Percentiles rank a stretch among this genome's conserved stretches.
phyloP scores from a whole-genome alignment of 73 alveolate species.

The Uronychia setigera region DNA sequence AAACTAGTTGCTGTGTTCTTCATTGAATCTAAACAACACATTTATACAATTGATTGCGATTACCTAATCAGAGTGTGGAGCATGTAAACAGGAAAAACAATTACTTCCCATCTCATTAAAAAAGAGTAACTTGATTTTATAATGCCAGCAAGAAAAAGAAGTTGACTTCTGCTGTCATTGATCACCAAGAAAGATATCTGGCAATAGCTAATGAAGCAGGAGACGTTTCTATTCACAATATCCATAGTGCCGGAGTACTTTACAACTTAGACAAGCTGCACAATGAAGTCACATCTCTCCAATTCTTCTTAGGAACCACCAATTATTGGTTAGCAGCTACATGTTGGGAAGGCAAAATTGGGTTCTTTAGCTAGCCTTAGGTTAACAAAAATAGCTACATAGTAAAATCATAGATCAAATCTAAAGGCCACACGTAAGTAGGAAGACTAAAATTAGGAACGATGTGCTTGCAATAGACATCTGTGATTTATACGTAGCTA shows the following conservation, averaged over 20 bases:
- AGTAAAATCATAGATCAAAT: not conserved
- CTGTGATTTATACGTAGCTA: slow-evolving; percentile 43
- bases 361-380: slow-evolving; percentile 28
- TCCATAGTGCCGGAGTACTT: slow-evolving; percentile 48
- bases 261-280: slow-evolving; percentile 30
- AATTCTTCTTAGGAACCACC: slow-evolving; percentile 37
- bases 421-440: slow-evolving; percentile 32
- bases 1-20: slow-evolving; percentile 44
- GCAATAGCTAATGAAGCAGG: slow-evolving; percentile 65
- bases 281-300: slow-evolving; percentile 32
- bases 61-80: slow-evolving; percentile 54
- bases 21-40: slow-evolving; percentile 20
- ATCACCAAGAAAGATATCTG: slow-evolving; percentile 30
- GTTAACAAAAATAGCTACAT: slow-evolving; percentile 27
- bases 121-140: not conserved
- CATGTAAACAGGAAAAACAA: slow-evolving; percentile 19
- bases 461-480: slow-evolving; percentile 43
- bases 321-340: slow-evolving; percentile 55
- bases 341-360: slow-evolving; percentile 62
- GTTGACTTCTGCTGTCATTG: slow-evolving; percentile 42
- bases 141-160: slow-evolving; percentile 25
- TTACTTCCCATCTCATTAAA: not conserved
- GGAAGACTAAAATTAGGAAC: slow-evolving; percentile 16
- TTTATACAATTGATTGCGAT: slow-evolving; percentile 44
- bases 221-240: slow-evolving; percentile 38